Evolutionary conservation across 768 basidiomycete species (phyloP), one percentile per base, ranked within the genome.

Genomic region (Guyanaporus albipodus): DNA sequence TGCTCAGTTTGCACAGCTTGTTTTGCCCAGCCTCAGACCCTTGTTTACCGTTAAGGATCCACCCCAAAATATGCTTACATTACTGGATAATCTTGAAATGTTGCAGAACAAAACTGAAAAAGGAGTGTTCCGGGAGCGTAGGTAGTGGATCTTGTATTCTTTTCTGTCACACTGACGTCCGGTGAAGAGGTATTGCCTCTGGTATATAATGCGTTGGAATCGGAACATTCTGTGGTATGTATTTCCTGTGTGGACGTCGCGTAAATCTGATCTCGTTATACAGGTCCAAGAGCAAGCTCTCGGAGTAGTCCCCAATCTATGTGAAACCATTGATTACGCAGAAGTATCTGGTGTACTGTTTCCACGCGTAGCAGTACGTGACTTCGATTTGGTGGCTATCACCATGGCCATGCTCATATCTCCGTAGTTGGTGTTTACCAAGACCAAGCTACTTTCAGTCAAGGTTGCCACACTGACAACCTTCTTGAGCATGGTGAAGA

Each of bases 161-260:
- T 21, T 15, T 28, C 8, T 23, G n/a, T 11, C 19, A 8, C n/a
- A 21, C 46, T 58, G 38, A 60, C 38, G 4, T 23, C 28, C 28
- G 6, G 24, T 37, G 12, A 60, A 97, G 95, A 92, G 72, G 90
- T 99, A n/a, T 75, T 99, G 52, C 91, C 93, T 0, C 74, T 99
- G 31, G 88, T 99, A 15, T 99, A 99, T 63, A 90, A 91, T 62
- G 92, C 96, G 2, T 73, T 99, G 39, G 96, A 97, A 52, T 89
- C 90, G n/a, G 96, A 98, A 40, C 92, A 96, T 69, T 79, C 87
- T 1, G 68, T 84, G 43, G 88, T 90, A 57, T 51, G 76, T 57
- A 34, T 50, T 3, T 28, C 31, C n/a, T 14, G 8, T 35, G 19
- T 31, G 38, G 48, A 23, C 38, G 24, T 18, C 22, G 24, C 31